Conservation (phyloP, 2,329 filamentous ascomycete species). For the Lithohypha guttulata region DNA sequence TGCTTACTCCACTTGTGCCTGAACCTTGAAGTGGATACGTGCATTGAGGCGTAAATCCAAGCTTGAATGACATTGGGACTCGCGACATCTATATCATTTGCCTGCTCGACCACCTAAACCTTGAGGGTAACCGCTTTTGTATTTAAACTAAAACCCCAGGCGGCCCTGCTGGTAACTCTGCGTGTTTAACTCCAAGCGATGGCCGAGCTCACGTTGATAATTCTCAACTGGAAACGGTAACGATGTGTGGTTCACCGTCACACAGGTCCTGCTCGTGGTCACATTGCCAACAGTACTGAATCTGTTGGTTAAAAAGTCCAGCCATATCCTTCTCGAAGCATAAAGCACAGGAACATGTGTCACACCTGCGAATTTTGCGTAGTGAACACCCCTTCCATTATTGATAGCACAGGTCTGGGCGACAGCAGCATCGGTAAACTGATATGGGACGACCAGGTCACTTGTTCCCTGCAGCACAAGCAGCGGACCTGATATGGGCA, state of each 20-base stretch:
- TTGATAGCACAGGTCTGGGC: slow-evolving; percentile 20
- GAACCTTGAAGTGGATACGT: no score
- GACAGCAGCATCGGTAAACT: slow-evolving; percentile 18
- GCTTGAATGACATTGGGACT: no score
- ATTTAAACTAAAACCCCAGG: no score
- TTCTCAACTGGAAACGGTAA: slow-evolving; percentile 2
- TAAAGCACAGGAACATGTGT: slow-evolving; percentile 25
- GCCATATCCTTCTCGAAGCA: slow-evolving; percentile 24
- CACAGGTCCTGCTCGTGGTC: background rate
- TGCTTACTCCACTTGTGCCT: no score
- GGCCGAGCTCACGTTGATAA: slow-evolving; percentile 10
- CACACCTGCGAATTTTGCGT: slow-evolving; percentile 21
- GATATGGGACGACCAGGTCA: slow-evolving; percentile 19
- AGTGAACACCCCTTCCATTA: slow-evolving; percentile 17
- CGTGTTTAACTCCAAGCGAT: slow-evolving; percentile 10
- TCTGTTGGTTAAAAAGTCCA: slow-evolving; percentile 18
- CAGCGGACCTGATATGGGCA: slow-evolving; percentile 23
- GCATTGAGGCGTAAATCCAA: no score
- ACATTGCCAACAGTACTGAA: slow-evolving; percentile 5
- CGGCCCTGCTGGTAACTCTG: slow-evolving; percentile 10
- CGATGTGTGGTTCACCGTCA: background rate
- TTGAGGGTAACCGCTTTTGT: no score
- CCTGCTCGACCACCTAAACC: no score
- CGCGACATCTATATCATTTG: no score
- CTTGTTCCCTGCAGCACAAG: slow-evolving; percentile 24